Evolutionary conservation across 495 filamentous ascomycete species (phyloP), one percentile per base, ranked within the genome.

Genomic region (Chaetomidium leptoderma): DNA sequence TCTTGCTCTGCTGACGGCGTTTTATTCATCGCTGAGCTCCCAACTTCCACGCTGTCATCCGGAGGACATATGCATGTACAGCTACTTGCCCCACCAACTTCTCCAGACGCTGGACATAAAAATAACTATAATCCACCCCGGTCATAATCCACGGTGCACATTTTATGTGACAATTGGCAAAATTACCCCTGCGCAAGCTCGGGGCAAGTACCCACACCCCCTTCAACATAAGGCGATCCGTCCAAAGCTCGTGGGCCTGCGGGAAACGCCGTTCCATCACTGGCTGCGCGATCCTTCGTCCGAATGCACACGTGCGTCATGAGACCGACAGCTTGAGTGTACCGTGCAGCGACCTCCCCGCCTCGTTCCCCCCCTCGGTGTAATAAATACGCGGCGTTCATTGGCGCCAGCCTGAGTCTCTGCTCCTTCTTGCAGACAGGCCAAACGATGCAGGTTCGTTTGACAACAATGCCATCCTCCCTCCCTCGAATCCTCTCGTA

Each of bases 1-100:
- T 26, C 48, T 35, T 23, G 4, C 29, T 14, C 9, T 59, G 54
- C 45, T 49, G 59, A 29, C 32, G 40, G 37, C 27, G 46, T 52
- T 49, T 7, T 39, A 14, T 39, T 48, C 17, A 49, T 37, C 43
- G n/a, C n/a, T n/a, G n/a, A 45, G 21, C 54, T 48, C 51, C 49
- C 58, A 65, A 69, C 62, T 63, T 69, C 69, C 69, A 71, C 69
- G 66, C 48, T 71, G 69, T 61, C 69, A 66, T 67, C 53, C 59
- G 23, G 21, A 49, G 13, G 46, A n/a, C n/a, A n/a, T n/a, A 49
- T 33, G 35, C 23, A 27, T 6, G 39, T 58, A 58, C 16, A 13
- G 47, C n/a, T 55, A 45, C 43, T 27, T 26, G 37, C 56, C 48
- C 56, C 56, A 58, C 56, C 19, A 4, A 2, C 44, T 7, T 17